Percentiles rank a stretch among this genome's conserved stretches.
phyloP scores from a whole-genome alignment of 2,329 filamentous ascomycete species.

The Exophiala alcalophila region DNA sequence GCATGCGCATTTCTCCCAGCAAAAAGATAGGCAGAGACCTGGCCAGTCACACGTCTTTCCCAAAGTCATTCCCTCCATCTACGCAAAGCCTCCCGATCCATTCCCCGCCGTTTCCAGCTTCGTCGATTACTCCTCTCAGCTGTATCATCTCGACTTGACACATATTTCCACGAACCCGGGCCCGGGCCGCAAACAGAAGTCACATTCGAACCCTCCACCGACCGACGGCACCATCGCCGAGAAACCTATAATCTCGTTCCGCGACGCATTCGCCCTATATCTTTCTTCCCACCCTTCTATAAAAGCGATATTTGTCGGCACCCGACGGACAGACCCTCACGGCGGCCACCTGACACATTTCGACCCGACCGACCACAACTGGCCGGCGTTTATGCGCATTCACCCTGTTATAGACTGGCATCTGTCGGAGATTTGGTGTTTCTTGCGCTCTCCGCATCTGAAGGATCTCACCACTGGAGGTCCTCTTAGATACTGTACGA shows the following conservation, averaged over 20 bases:
- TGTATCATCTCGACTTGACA: conserved; percentile 72
- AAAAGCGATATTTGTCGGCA: conserved; percentile 81
- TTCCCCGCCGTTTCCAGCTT: conserved; percentile 86
- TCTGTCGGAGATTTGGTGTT: conserved; percentile 90
- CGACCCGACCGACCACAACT: conserved; percentile 80
- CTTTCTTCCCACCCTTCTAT: conserved; percentile 54
- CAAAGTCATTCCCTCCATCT: conserved; percentile 71
- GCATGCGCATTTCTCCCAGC: conserved; percentile 35
- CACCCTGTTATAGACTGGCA: conserved; percentile 98
- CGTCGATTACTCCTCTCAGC: conserved; percentile 61
- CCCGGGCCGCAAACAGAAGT: conserved; percentile 21
- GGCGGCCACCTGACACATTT: conserved; percentile 76
- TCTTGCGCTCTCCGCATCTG: conserved; percentile 63
- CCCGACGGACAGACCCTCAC: conserved; percentile 87
- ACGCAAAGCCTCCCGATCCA: conserved; percentile 80
- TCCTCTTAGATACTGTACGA: conserved; percentile 69
- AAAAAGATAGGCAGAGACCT: conserved; percentile 5
- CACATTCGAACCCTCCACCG: conserved; percentile 24
- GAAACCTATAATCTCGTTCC: conserved; percentile 56
- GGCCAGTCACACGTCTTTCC: conserved; percentile 37
- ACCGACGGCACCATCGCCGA: conserved; percentile 3
- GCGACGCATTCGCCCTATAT: conserved; percentile 74
- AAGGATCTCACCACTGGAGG: conserved; percentile 41
- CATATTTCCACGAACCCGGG: conserved; percentile 66
- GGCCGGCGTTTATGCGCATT: conserved; percentile 88